A percentile compares a stretch with the other conserved stretches of the same genome.
Conservation (phyloP, 768 basidiomycete species). For the Fistulinella prunicolor region DNA sequence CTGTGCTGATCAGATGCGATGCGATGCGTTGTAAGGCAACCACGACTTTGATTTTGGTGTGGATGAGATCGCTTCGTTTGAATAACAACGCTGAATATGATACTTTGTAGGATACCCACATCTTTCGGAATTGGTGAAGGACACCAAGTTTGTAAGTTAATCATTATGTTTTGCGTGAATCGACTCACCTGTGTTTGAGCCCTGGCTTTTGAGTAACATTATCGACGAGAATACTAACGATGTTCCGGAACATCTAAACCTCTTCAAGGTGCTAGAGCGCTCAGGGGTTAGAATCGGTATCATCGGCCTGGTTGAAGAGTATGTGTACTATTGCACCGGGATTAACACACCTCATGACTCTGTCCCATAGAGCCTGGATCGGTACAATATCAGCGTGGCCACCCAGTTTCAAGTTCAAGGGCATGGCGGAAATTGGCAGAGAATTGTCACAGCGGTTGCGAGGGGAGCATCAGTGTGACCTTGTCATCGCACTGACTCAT, state of each 20-base stretch:
- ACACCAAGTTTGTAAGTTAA: conserved; percentile 67
- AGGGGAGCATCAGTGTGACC: conserved; percentile 68
- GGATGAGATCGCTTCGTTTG: conserved; percentile 5
- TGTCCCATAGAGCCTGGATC: conserved; percentile 74
- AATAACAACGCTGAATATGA: background rate
- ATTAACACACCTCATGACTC: background rate
- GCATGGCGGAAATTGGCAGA: conserved; percentile 71
- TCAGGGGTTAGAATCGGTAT: conserved; percentile 72
- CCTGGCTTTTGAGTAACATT: conserved; percentile 90
- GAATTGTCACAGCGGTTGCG: conserved; percentile 72
- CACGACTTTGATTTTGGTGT: conserved; percentile 90
- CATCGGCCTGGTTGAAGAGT: conserved; percentile 89
- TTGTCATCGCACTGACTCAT: conserved; percentile 86
- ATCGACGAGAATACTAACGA: conserved; percentile 61
- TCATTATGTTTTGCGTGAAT: background rate
- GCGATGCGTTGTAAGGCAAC: conserved; percentile 52
- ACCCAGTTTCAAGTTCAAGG: conserved; percentile 65
- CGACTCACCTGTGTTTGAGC: conserved; percentile 40
- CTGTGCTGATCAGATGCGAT: conserved; percentile 7
- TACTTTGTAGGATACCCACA: conserved; percentile 53
- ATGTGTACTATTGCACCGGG: conserved; percentile 8
- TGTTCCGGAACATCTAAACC: conserved; percentile 58
- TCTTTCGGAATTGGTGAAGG: conserved; percentile 61
- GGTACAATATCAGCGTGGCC: conserved; percentile 87
- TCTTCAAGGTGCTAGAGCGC: conserved; percentile 66